These are phyloP conservation scores for Sporobolomyces roseus DNA, from an alignment of 768 basidiomycete species.

Conservation along the genomic window DNA sequence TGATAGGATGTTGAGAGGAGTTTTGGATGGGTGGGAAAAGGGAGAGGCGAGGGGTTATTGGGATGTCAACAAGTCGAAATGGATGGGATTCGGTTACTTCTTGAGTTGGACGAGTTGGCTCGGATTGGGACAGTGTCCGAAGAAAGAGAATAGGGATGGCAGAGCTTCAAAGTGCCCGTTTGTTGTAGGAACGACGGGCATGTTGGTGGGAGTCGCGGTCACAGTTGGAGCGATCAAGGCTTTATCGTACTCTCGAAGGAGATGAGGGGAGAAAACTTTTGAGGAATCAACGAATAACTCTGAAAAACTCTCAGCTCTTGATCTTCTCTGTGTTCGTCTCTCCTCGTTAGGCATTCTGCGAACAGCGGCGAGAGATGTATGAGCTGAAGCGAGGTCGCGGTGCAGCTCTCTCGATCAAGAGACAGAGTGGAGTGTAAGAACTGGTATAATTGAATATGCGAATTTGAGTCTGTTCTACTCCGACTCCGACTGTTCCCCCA, in stretches of 20 bases:
- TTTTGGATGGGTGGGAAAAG: conserved; percentile 84
- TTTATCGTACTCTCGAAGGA: conserved; percentile 2
- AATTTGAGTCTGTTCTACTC: too few relatives aligned
- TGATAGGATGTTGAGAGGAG: conserved; percentile 59
- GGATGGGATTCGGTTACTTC: conserved; percentile 1
- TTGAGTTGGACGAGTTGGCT: conserved; percentile 3
- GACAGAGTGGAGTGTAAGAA: too few relatives aligned
- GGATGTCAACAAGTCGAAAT: conserved; percentile 31
- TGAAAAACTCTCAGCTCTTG: too few relatives aligned
- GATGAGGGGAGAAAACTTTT: too few relatives aligned
- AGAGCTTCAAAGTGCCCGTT: conserved; percentile 30
- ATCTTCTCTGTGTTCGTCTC: too few relatives aligned
- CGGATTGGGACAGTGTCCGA: conserved; percentile 28
- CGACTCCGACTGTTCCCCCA: too few relatives aligned
- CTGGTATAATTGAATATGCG: too few relatives aligned
- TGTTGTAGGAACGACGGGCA: conserved; percentile 16
- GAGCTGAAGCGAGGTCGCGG: too few relatives aligned
- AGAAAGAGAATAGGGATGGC: conserved; percentile 25
- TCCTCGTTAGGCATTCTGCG: too few relatives aligned
- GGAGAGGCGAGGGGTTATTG: conserved; percentile 48
- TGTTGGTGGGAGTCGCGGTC: conserved; percentile 14
- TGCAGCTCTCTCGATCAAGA: too few relatives aligned
- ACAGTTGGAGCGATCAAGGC: not conserved
- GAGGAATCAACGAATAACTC: too few relatives aligned
- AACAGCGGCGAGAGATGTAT: too few relatives aligned